Conservation (phyloP, 2,329 filamentous ascomycete species). For the Dryadomyces quercivorus region DNA sequence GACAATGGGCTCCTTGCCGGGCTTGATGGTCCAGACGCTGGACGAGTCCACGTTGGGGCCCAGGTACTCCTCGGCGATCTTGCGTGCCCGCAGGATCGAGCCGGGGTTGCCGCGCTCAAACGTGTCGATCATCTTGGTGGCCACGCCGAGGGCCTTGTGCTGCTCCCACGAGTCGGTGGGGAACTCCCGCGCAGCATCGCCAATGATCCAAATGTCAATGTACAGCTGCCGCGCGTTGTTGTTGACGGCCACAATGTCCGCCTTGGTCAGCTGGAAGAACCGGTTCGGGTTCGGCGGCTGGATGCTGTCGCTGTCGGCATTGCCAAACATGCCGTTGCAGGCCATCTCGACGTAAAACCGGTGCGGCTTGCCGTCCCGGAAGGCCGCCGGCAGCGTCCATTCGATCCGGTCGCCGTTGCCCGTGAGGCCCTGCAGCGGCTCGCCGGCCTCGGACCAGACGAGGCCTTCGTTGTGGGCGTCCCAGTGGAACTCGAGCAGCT, state of each 20-base stretch:
- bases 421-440: slow-evolving; percentile 81
- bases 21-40: slow-evolving; percentile 68
- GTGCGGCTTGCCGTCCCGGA: slow-evolving; percentile 76
- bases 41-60: slow-evolving; percentile 71
- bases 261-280: slow-evolving; percentile 63
- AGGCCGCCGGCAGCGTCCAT: slow-evolving; percentile 77
- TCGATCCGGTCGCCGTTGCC: slow-evolving; percentile 80
- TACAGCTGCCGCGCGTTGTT: slow-evolving; percentile 69
- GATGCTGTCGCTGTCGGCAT: slow-evolving; percentile 72
- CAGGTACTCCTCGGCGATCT: slow-evolving; percentile 73
- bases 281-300: slow-evolving; percentile 80
- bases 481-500: slow-evolving; percentile 91
- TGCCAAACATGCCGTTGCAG: slow-evolving; percentile 97
- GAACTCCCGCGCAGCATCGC: slow-evolving; percentile 84
- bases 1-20: slow-evolving; percentile 61
- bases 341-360: slow-evolving; percentile 96
- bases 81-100: slow-evolving; percentile 65
- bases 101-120: slow-evolving; percentile 73
- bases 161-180: slow-evolving; percentile 79
- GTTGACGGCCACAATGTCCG: slow-evolving; percentile 83
- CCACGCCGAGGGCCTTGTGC: slow-evolving; percentile 72
- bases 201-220: slow-evolving; percentile 94
- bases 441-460: slow-evolving; percentile 84
- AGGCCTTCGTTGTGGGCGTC: slow-evolving; percentile 91
- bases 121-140: slow-evolving; percentile 78